A percentile compares a stretch with the other conserved stretches of the same genome.
Conservation (phyloP, 148 eudicot genomes). For the Diospyros kaki region DNA sequence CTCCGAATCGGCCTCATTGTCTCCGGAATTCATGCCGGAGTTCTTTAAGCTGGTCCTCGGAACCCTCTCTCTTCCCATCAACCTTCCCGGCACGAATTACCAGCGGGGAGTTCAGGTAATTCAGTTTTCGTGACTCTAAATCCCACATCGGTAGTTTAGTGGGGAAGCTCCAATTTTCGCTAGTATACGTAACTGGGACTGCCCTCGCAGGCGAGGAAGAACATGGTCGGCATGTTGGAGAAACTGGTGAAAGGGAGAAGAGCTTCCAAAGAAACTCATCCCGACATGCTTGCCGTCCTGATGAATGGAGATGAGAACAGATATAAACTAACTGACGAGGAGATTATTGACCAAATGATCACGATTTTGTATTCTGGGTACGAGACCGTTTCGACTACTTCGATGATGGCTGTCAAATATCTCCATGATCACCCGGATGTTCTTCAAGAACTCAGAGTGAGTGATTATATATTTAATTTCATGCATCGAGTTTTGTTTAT, state of each 20-base stretch:
- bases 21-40: conserved; percentile 68
- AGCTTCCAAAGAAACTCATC: conserved; percentile 30
- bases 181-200: too few species aligned
- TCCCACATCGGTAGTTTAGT: too few species aligned
- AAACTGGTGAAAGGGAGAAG: conserved; percentile 65
- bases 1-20: conserved; percentile 42
- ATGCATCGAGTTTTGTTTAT: not conserved
- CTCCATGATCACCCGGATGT: conserved; percentile 96
- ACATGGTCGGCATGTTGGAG: conserved; percentile 49
- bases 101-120: conserved; percentile 69
- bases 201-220: conserved; percentile 70
- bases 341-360: conserved; percentile 91
- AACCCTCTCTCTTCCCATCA: conserved; percentile 80
- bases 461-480: conserved; percentile 9
- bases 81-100: conserved; percentile 85
- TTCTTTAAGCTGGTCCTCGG: conserved; percentile 78
- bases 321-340: conserved; percentile 74
- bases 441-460: conserved; percentile 81
- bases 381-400: conserved; percentile 96
- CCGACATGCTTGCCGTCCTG: conserved; percentile 69
- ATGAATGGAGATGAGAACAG: conserved; percentile 56
- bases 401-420: conserved; percentile 99
- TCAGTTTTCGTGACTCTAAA: not conserved
- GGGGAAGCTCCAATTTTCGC: not conserved
- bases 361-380: conserved; percentile 95